Base-by-base conservation (phyloP, 139 green algal species). In the Gonium pectorale region DNA sequence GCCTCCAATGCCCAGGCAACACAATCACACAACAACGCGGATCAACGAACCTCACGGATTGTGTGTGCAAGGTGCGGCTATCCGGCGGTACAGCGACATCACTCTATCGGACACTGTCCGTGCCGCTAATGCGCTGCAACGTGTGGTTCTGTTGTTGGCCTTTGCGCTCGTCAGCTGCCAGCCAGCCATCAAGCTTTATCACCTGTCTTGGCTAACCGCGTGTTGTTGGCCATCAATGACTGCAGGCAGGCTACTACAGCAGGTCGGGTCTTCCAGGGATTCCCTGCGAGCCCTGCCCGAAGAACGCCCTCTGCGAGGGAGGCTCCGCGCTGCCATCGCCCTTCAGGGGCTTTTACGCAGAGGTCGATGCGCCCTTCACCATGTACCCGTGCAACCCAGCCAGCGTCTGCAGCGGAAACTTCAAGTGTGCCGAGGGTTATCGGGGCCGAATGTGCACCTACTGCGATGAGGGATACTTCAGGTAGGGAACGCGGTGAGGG, bases 371-470 rank as follows among this genome's bases (percentile, higher is more conserved):
- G 19, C 83, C 83, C 11, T 85, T 69, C 51, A 49, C 33, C 6
- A 83, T 83, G 77, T 83, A 83, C 77, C 62, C 54, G 3, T 83
- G 77, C 49, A 86, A 86, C 66, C 79, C 79, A 2, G 15, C 82
- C 46, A 70, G 31, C 11, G 69, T 86, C 24, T 89, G 67, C 60
- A 77, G 3, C 6, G 85, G 85, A 35, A 83, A 83, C 69, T 89
- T 82, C 59, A 83, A 31, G 1, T 89, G 85, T 15, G 68, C 63
- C 9, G 17, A 2, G 0, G 85, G 85, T 35, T 86, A 89, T 46
- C 46, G 78, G 0, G 78, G 78, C 21, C 78, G 85, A n/a, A 89
- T 89, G 85, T 89, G 85, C 54, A 22, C 26, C 29, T 81, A 89
- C 29, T 77, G 64, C 44, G 77, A 24, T 2, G 9, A 13, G n/a